phyloP scores from a whole-genome alignment of 352 stramenopile species.

The Pythium dissimile region DNA sequence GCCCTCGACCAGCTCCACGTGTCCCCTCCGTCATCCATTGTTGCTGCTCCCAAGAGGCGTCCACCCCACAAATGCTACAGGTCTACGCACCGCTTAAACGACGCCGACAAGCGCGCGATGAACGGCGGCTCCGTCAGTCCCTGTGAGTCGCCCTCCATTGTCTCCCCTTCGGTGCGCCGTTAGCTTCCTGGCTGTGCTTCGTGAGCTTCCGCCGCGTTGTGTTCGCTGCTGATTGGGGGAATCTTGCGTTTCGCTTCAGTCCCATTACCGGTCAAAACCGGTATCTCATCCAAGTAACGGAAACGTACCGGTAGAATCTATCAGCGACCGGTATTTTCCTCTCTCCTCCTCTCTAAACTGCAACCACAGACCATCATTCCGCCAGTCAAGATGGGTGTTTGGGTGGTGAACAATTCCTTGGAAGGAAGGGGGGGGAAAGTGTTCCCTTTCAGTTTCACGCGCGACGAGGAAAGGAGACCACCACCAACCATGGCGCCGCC shows the following conservation, averaged over 20 bases:
- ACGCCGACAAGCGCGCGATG: slow-evolving; percentile 69
- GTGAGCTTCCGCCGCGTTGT: slow-evolving; percentile 19
- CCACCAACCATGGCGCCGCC: slow-evolving; percentile 52
- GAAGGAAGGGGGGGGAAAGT: slow-evolving; percentile 4
- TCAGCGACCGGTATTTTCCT: slow-evolving; percentile 1
- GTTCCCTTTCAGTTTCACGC: slow-evolving; percentile 6
- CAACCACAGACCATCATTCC: slow-evolving; percentile 12
- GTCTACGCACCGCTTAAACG: slow-evolving; percentile 63
- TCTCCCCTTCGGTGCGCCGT: not conserved
- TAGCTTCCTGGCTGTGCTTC: not conserved
- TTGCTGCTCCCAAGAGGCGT: no score
- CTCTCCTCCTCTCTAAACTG: not conserved
- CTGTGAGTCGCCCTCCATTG: slow-evolving; percentile 20
- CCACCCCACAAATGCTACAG: not conserved
- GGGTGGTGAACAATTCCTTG: slow-evolving; percentile 11
- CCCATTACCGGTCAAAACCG: not conserved
- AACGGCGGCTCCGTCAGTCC: slow-evolving; percentile 62
- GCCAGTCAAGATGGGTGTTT: not conserved
- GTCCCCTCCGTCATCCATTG: not conserved
- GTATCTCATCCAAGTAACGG: no score
- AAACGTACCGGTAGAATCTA: not conserved
- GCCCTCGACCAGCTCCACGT: no score
- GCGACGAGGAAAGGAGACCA: slow-evolving; percentile 6
- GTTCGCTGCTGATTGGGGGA: slow-evolving; percentile 23
- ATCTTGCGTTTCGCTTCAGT: slow-evolving; percentile 16